Evolutionary conservation across 495 filamentous ascomycete species (phyloP).

Genomic region (Penicillium manginii): DNA sequence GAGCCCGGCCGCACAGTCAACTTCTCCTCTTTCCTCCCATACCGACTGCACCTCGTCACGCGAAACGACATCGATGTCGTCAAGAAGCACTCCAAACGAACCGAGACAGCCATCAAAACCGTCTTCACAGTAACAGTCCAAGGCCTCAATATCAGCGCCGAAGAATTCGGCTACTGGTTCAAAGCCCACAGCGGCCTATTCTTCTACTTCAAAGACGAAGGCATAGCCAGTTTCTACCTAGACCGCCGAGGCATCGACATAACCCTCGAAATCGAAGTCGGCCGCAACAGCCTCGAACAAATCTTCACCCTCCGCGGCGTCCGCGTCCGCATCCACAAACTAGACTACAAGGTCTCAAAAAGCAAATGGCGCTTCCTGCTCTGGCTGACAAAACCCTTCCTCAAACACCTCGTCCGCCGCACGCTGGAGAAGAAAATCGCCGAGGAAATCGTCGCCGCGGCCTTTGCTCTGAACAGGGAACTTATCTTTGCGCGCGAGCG

Average conservation of each 20-base stretch:
- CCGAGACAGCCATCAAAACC: constrained; percentile 65
- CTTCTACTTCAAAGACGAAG: constrained; percentile 73
- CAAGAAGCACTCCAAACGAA: constrained; percentile 73
- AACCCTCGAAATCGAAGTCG: constrained; percentile 79
- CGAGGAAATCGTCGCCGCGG: constrained; percentile 64
- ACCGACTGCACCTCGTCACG: constrained; percentile 76
- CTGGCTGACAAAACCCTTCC: constrained; percentile 84
- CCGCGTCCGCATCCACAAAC: constrained; percentile 80
- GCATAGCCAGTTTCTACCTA: constrained; percentile 81
- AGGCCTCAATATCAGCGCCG: constrained; percentile 78
- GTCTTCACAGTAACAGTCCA: constrained; percentile 75
- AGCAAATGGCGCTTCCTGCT: constrained; percentile 75
- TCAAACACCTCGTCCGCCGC: constrained; percentile 78
- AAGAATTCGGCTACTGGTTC: constrained; percentile 83
- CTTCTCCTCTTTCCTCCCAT: constrained; percentile 85
- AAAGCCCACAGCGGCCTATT: constrained; percentile 64
- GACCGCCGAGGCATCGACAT: constrained; percentile 88
- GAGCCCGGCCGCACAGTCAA: constrained; percentile 88
- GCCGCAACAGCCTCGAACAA: constrained; percentile 71
- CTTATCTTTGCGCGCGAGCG: constrained; percentile 84
- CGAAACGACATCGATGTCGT: constrained; percentile 84
- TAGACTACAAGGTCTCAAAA: constrained; percentile 74
- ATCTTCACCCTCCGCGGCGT: constrained; percentile 79
- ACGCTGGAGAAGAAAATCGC: constrained; percentile 80
- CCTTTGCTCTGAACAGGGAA: constrained; percentile 80